phyloP scores from a whole-genome alignment of 306 rosid species.

The Cucurbita pepo region DNA sequence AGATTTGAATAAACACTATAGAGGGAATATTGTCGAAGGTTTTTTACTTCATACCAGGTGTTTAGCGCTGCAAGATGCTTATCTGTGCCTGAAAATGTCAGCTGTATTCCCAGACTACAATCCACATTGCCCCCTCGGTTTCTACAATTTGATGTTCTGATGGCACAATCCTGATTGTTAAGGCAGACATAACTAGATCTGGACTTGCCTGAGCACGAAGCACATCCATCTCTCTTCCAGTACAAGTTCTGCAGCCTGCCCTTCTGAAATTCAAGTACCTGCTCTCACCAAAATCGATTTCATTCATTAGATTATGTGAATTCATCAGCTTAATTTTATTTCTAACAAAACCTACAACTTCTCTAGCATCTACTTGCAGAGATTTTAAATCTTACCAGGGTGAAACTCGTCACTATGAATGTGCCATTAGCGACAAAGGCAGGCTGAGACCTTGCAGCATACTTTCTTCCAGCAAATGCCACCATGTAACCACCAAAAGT shows the following conservation, averaged over 20 bases:
- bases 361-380: neutral
- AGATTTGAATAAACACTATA: constrained; percentile 52
- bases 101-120: constrained; percentile 56
- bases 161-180: constrained; percentile 56
- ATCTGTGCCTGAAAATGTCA: constrained; percentile 58
- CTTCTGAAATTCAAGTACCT: constrained; percentile 61
- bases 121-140: constrained; percentile 49
- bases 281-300: constrained; percentile 12
- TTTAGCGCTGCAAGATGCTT: constrained; percentile 49
- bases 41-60: constrained; percentile 67
- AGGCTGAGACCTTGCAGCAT: constrained; percentile 53
- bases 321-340: neutral
- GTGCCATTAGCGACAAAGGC: constrained; percentile 50
- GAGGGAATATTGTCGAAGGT: constrained; percentile 50
- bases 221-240: constrained; percentile 61
- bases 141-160: constrained; percentile 37
- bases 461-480: constrained; percentile 54
- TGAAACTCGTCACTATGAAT: constrained; percentile 43
- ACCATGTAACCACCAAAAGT: constrained; percentile 53
- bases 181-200: constrained; percentile 36
- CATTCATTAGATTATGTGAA: neutral
- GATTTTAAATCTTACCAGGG: constrained; percentile 30
- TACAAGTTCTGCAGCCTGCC: constrained; percentile 60
- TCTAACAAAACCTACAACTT: neutral
- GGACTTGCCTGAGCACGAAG: constrained; percentile 37